phyloP scores from a whole-genome alignment of 2,329 filamentous ascomycete species.

The Cladosporium sp. region DNA sequence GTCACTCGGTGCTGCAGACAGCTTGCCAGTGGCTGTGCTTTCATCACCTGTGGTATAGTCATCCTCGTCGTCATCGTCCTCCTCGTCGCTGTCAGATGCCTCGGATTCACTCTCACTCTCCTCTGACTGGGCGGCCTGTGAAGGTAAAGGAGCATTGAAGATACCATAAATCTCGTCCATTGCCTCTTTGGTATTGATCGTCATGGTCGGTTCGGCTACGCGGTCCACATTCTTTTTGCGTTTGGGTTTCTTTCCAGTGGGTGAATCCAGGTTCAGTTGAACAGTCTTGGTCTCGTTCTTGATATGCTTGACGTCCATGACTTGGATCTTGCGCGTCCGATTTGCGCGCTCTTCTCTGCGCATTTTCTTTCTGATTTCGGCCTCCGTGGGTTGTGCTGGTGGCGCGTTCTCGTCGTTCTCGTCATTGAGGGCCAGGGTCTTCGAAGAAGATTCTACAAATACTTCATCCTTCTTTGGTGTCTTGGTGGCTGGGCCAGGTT shows the following conservation, averaged over 20 bases:
- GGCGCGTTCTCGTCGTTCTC: constrained; percentile 53
- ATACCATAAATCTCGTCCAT: constrained; percentile 98
- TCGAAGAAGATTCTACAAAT: constrained; percentile 32
- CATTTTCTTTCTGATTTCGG: constrained; percentile 51
- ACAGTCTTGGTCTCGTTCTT: constrained; percentile 79
- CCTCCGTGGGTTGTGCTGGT: constrained; percentile 33
- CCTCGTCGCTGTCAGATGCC: constrained; percentile 65
- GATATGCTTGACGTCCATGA: constrained; percentile 73
- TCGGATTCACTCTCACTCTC: constrained; percentile 52
- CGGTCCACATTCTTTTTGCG: constrained; percentile 72
- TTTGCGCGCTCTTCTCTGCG: constrained; percentile 53
- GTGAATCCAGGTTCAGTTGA: constrained; percentile 90
- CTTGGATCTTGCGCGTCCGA: constrained; percentile 64
- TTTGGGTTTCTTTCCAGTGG: constrained; percentile 79
- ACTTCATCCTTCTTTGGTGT: constrained; percentile 28
- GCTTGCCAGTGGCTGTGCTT: constrained; percentile 73
- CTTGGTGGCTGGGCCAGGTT: constrained; percentile 18
- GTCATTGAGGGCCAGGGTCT: constrained; percentile 40
- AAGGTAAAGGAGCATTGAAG: constrained; percentile 81
- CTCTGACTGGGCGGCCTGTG: constrained; percentile 42
- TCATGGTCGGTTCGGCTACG: constrained; percentile 88
- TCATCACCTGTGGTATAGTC: constrained; percentile 86
- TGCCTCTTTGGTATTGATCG: constrained; percentile 88
- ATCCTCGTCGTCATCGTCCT: constrained; percentile 67
- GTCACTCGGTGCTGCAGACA: constrained; percentile 65